These are phyloP conservation scores for Aspergillus cejpii DNA, from an alignment of 2,329 filamentous ascomycete genomes.

Conservation along the genomic window DNA sequence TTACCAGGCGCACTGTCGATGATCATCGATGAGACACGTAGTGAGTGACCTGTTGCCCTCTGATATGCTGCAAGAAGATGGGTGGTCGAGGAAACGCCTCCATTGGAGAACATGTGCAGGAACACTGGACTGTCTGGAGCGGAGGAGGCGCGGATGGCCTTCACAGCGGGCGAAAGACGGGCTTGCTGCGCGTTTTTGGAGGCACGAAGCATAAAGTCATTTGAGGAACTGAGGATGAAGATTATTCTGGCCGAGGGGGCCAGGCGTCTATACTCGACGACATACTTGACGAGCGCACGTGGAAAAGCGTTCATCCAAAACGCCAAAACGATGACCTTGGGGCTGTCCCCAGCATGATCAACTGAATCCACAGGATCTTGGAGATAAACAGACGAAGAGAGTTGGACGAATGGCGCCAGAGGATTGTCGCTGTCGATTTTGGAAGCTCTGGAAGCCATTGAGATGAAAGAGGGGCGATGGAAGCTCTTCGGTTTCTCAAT, in stretches of 20 bases:
- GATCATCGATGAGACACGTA: constrained; percentile 40
- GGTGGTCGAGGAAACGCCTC: constrained; percentile 39
- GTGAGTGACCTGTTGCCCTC: constrained; percentile 23
- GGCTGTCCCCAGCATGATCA: constrained; percentile 5
- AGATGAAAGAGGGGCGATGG: neutral
- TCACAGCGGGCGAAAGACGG: constrained; percentile 32
- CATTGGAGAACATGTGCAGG: constrained; percentile 48
- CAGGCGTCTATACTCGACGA: constrained; percentile 39
- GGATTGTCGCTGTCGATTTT: constrained; percentile 7
- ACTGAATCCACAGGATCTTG: constrained; percentile 26
- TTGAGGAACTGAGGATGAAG: constrained; percentile 34
- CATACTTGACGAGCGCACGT: constrained; percentile 44
- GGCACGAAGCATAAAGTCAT: constrained; percentile 29
- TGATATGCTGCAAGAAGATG: constrained; percentile 38
- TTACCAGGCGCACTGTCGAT: constrained; percentile 45
- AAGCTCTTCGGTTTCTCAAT: neutral
- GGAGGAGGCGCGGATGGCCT: constrained; percentile 26
- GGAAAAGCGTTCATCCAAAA: constrained; percentile 46
- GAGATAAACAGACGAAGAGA: constrained; percentile 38
- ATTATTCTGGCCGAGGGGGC: constrained; percentile 41
- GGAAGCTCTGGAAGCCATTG: constrained; percentile 6
- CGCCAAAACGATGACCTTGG: constrained; percentile 40
- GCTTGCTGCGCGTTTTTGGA: constrained; percentile 20
- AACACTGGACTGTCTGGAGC: constrained; percentile 27
- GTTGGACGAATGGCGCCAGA: constrained; percentile 28